These are phyloP conservation scores for Podospora bellae-mahoneyi DNA, from an alignment of 495 filamentous ascomycete genomes.

Conservation along the genomic window DNA sequence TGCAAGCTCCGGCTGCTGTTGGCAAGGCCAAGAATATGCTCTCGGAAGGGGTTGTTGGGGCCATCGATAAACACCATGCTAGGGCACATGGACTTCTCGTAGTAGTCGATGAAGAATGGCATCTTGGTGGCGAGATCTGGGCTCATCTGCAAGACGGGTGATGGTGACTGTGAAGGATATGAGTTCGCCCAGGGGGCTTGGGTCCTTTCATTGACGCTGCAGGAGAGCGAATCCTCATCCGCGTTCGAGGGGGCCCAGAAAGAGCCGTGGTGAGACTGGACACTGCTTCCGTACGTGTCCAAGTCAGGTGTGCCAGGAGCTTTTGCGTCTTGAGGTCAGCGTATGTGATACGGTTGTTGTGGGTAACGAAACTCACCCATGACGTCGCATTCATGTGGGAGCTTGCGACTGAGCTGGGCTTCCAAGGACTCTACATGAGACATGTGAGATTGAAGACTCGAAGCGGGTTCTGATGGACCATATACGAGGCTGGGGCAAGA, in stretches of 20 bases:
- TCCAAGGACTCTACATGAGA: slow-evolving; percentile 43
- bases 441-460: slow-evolving; percentile 45
- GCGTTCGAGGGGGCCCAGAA: slow-evolving; percentile 43
- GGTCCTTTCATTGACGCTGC: slow-evolving; percentile 30
- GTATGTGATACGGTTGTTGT: slow-evolving; percentile 1
- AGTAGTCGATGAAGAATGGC: slow-evolving; percentile 67
- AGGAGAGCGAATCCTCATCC: slow-evolving; percentile 42
- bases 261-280: slow-evolving; percentile 39
- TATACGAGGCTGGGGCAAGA: slow-evolving; percentile 52
- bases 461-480: slow-evolving; percentile 45
- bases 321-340: slow-evolving; percentile 15
- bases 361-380: slow-evolving; percentile 38
- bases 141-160: slow-evolving; percentile 39
- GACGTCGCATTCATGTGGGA: slow-evolving; percentile 46
- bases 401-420: slow-evolving; percentile 43
- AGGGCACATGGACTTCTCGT: slow-evolving; percentile 85
- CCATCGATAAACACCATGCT: slow-evolving; percentile 89
- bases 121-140: slow-evolving; percentile 54
- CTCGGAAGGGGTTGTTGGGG: slow-evolving; percentile 77
- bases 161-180: slow-evolving; percentile 28
- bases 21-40: slow-evolving; percentile 76
- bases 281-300: slow-evolving; percentile 46
- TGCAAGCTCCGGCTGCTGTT: slow-evolving; percentile 76
- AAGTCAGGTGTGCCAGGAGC: slow-evolving; percentile 44
- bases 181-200: slow-evolving; percentile 27